Evolutionary conservation across 495 filamentous ascomycete genomes (phyloP).

Genomic region (Talaromyces adpressus): DNA sequence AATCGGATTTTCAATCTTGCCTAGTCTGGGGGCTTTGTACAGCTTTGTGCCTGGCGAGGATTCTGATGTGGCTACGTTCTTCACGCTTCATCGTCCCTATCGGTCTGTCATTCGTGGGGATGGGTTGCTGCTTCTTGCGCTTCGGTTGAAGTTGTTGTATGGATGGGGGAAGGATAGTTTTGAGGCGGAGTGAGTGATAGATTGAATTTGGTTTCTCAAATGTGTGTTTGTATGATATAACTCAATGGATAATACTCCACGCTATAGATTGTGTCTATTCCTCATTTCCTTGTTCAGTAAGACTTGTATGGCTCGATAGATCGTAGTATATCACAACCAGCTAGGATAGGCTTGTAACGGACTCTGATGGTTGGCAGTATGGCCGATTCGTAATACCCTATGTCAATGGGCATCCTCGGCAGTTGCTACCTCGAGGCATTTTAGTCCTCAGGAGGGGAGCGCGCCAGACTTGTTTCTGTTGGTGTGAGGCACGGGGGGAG

Average conservation of each 20-base stretch:
- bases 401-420: neutral
- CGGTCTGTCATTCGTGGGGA: constrained; percentile 10
- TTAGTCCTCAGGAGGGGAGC: neutral
- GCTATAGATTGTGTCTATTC: neutral
- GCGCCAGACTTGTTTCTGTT: neutral
- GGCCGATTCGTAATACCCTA: neutral
- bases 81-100: neutral
- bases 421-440: neutral
- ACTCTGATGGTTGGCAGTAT: neutral
- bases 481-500: neutral
- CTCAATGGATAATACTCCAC: neutral
- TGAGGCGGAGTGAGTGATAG: constrained; percentile 6
- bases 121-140: constrained; percentile 9
- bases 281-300: neutral
- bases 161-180: constrained; percentile 12
- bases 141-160: constrained; percentile 10
- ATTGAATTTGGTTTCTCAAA: neutral
- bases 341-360: no score
- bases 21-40: constrained; percentile 10
- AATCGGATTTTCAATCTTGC: constrained; percentile 11
- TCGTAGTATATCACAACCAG: no score
- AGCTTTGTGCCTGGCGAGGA: neutral
- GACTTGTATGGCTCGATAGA: neutral
- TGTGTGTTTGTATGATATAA: neutral
- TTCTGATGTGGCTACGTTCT: neutral